phyloP scores from a whole-genome alignment of 176 grass and related monocot species.

The Paspalum notatum region DNA sequence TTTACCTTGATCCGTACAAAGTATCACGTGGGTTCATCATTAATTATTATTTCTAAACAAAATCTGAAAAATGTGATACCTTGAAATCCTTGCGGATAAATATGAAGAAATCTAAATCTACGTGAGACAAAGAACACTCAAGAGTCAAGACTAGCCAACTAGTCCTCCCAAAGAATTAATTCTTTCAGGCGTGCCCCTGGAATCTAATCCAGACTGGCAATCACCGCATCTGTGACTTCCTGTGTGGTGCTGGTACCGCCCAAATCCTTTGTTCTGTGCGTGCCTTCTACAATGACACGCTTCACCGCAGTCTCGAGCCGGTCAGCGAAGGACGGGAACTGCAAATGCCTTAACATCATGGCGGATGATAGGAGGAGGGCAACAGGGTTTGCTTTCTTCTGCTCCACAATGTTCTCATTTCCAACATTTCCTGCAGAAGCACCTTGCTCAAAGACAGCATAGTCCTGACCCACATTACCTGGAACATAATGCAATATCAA shows the following conservation, averaged over 20 bases:
- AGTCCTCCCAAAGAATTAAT: constrained; percentile 44
- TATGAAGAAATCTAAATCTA: constrained; percentile 48
- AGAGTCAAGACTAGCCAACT: constrained; percentile 34
- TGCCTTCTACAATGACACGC: constrained; percentile 65
- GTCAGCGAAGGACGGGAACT: constrained; percentile 90
- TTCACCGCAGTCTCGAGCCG: constrained; percentile 82
- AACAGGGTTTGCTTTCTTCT: constrained; percentile 85
- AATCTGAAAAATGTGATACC: constrained; percentile 18
- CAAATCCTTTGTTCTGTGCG: constrained; percentile 76
- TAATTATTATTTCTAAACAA: constrained; percentile 56
- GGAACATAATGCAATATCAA: constrained; percentile 20
- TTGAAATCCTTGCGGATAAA: not conserved
- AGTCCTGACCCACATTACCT: constrained; percentile 97
- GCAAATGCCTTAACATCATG: constrained; percentile 95
- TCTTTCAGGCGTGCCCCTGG: constrained; percentile 27
- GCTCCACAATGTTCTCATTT: constrained; percentile 66
- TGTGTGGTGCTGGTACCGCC: constrained; percentile 84
- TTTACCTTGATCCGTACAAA: constrained; percentile 39
- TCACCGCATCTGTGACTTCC: constrained; percentile 84
- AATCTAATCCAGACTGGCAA: constrained; percentile 71
- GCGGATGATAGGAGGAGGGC: constrained; percentile 87
- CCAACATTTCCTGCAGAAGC: constrained; percentile 94
- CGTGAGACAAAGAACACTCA: constrained; percentile 39
- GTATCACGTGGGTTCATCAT: constrained; percentile 29
- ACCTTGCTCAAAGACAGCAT: constrained; percentile 97